A percentile compares a stretch with the other conserved stretches of the same genome.
These are phyloP conservation scores for Dendrostoma leiphaemia DNA, from an alignment of 2,329 filamentous ascomycete species.

Conservation along the genomic window DNA sequence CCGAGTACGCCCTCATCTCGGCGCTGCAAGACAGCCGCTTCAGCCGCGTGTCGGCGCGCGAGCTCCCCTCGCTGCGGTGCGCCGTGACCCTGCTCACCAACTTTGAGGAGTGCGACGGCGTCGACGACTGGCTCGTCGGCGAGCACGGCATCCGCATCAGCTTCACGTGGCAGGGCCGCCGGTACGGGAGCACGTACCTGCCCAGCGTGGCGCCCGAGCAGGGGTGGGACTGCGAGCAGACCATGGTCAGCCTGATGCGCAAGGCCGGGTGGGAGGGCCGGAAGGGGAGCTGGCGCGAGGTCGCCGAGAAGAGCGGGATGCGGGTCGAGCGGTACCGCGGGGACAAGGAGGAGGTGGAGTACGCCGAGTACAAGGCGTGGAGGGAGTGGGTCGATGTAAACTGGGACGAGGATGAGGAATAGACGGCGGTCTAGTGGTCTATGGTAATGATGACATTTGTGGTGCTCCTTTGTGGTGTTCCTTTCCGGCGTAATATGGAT, in stretches of 20 bases:
- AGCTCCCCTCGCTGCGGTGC: conserved; percentile 59
- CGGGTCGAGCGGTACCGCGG: conserved; percentile 85
- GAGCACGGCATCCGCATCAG: conserved; percentile 83
- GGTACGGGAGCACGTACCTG: conserved; percentile 85
- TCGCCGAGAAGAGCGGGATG: conserved; percentile 53
- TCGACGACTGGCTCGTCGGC: conserved; percentile 84
- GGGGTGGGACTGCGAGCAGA: conserved; percentile 93
- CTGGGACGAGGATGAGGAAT: conserved; percentile 4
- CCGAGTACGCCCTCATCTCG: conserved; percentile 80
- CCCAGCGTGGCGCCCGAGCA: conserved; percentile 91
- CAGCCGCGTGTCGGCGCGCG: conserved; percentile 48
- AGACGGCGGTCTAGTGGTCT: not conserved
- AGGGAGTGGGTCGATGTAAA: conserved; percentile 63
- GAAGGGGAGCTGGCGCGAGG: conserved; percentile 74
- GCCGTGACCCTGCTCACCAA: conserved; percentile 80
- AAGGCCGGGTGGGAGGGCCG: conserved; percentile 92
- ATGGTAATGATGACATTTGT: not conserved
- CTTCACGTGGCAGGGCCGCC: conserved; percentile 70
- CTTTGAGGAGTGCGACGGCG: conserved; percentile 72
- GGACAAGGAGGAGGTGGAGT: conserved; percentile 69
- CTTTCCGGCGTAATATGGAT: too few relatives aligned
- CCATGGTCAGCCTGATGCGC: conserved; percentile 82
- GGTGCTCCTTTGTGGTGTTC: too few relatives aligned
- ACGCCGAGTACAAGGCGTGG: conserved; percentile 77
- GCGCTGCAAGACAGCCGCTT: conserved; percentile 64